Evolutionary conservation across 129 eudicot species (phyloP), one percentile per base, ranked within the genome.

Genomic region (Apium graveolens): DNA sequence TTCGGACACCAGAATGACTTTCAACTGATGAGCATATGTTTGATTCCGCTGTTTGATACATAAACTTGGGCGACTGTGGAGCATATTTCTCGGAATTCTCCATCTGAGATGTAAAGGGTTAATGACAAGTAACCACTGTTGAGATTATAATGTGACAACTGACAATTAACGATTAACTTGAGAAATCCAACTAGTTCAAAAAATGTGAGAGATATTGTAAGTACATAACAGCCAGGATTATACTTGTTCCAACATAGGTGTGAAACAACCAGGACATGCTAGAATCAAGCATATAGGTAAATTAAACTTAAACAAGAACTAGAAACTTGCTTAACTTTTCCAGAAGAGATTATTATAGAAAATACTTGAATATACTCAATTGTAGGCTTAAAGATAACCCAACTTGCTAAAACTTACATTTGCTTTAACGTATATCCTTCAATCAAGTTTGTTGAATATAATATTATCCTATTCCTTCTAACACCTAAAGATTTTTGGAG

Each of bases 21-120:
- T 89, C 92, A 74, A 79, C 63, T 26, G 93, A 57, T 55, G 86
- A 82, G n/a, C 81, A 79, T 80, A 84, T 14, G 62, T 79, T 86
- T 41, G 85, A 73, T 77, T 88, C 97, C 68, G 69, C 49, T n/a
- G 85, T 80, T 27, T 88, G 96, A 75, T 90, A 80, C 70, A 87
- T 66, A 63, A 83, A 80, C 60, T 81, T 39, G 57, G 86, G 82
- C 75, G 92, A 78, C 73, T 86, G 96, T 55, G 82, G 77, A 34
- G 96, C 79, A 68, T 86, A 83, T 43, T 84, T 86, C 55, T 86
- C 92, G 5, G 92, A 80, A 71, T 92, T 90, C 80, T 90, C 97
- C 97, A 96, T 92, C 97, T 96, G 80, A 70, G 72, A 81, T 35
- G 70, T 63, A 43, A 41, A 44, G 70, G 45, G 60, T 42, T 78